Percentiles rank a stretch among this genome's conserved stretches.
These are phyloP conservation scores for Phaeosphaeriaceae sp. DNA, from an alignment of 2,329 filamentous ascomycete genomes.

Conservation along the genomic window DNA sequence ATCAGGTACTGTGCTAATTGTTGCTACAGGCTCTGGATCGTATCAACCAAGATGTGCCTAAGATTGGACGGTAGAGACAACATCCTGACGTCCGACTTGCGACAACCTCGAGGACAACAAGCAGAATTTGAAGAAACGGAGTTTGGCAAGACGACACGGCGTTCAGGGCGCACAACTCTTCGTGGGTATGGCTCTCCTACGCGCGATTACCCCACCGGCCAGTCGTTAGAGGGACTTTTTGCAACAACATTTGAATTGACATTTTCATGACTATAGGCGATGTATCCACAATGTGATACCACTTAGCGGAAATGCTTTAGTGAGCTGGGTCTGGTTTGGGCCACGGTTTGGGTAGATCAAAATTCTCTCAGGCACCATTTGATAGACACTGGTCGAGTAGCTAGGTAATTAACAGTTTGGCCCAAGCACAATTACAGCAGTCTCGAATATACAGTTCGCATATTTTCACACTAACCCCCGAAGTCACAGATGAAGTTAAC, in stretches of 20 bases:
- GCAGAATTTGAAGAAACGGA: background rate
- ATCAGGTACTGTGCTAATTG: conserved; percentile 13
- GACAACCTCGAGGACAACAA: conserved; percentile 1
- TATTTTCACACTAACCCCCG: no score
- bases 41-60: conserved; percentile 44
- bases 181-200: conserved; percentile 26
- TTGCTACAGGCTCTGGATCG: conserved; percentile 41
- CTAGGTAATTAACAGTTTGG: no score
- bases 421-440: no score
- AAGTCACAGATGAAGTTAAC: no score
- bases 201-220: conserved; percentile 1
- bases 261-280: conserved; percentile 25
- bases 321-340: background rate
- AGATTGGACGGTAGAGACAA: conserved; percentile 35
- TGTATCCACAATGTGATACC: conserved; percentile 34
- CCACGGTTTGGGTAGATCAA: background rate
- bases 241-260: conserved; percentile 27
- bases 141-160: conserved; percentile 5
- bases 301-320: conserved; percentile 7
- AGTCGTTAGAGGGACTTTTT: conserved; percentile 9
- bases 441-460: no score
- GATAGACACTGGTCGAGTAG: no score
- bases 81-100: background rate
- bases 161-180: conserved; percentile 25
- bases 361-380: no score